phyloP scores from a whole-genome alignment of 2,329 filamentous ascomycete species.

The Alternaria sp. region DNA sequence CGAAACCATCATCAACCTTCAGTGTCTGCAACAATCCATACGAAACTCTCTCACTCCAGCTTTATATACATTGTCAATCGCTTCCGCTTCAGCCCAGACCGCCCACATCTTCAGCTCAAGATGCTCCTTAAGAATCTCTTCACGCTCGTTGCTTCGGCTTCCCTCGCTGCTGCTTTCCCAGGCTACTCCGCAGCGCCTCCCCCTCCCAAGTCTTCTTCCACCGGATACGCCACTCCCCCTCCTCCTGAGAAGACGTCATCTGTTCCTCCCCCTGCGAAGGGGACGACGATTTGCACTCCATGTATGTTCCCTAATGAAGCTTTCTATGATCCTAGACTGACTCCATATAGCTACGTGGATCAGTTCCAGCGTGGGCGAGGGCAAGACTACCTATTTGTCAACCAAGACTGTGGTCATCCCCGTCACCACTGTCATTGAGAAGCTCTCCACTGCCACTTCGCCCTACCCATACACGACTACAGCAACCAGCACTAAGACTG shows the following conservation, averaged over 20 bases:
- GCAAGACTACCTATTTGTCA: conserved; percentile 21
- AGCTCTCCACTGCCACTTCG: conserved; percentile 18
- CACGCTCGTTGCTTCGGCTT: conserved; percentile 29
- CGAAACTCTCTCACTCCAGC: background rate
- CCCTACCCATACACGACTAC: conserved; percentile 26
- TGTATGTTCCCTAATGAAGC: conserved; percentile 10
- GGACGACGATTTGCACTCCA: conserved; percentile 29
- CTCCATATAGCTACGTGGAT: conserved; percentile 24
- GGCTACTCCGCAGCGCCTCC: conserved; percentile 8
- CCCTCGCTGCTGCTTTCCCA: conserved; percentile 27
- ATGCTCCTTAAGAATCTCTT: conserved; percentile 33
- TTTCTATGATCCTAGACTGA: conserved; percentile 3
- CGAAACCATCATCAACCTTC: conserved; percentile 8
- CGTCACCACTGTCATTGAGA: conserved; percentile 23
- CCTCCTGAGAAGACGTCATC: conserved; percentile 1
- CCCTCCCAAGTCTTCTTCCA: conserved; percentile 4
- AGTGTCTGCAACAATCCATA: conserved; percentile 13
- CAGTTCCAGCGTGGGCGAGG: conserved; percentile 19
- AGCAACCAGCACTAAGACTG: conserved; percentile 20
- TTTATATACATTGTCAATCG: background rate
- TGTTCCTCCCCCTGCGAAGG: conserved; percentile 10
- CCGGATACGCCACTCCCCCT: background rate
- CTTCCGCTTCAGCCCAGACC: background rate
- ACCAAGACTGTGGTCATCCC: conserved; percentile 34
- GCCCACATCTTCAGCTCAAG: conserved; percentile 9